phyloP scores from a whole-genome alignment of 495 filamentous ascomycete species.

The Evernia prunastri region DNA sequence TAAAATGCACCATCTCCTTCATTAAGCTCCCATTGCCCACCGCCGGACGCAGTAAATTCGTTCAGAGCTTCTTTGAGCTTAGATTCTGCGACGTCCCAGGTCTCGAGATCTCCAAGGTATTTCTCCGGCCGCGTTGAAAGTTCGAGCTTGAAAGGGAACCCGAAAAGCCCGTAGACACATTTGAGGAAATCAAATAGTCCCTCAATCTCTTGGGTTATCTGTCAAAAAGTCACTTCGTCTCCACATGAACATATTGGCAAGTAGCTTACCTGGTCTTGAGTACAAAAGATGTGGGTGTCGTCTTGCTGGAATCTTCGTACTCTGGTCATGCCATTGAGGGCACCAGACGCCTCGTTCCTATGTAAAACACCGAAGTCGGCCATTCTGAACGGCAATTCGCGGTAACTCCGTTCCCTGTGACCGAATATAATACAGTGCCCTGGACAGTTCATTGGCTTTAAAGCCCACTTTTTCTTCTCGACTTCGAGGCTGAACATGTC shows the following conservation, averaged over 20 bases:
- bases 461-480: constrained; percentile 70
- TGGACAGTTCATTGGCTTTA: constrained; percentile 99
- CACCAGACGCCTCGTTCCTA: constrained; percentile 89
- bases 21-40: constrained; percentile 78
- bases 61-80: constrained; percentile 71
- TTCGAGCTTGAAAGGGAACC: constrained; percentile 94
- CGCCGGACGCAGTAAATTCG: constrained; percentile 58
- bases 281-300: constrained; percentile 91
- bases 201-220: constrained; percentile 76
- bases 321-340: constrained; percentile 80
- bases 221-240: constrained; percentile 19
- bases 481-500: constrained; percentile 93
- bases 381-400: constrained; percentile 80
- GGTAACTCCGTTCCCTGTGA: constrained; percentile 73
- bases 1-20: constrained; percentile 96
- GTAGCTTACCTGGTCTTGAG: constrained; percentile 55
- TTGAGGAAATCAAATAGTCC: constrained; percentile 84
- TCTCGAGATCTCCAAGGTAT: constrained; percentile 76
- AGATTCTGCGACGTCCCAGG: constrained; percentile 80
- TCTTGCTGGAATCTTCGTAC: constrained; percentile 93
- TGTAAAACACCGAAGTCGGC: constrained; percentile 96
- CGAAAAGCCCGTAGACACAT: constrained; percentile 79
- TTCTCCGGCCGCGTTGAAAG: constrained; percentile 92
- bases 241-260: background rate
- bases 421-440: constrained; percentile 74